Conservation (phyloP, 176 grass and related monocot genomes). For the Bromus sterilis region DNA sequence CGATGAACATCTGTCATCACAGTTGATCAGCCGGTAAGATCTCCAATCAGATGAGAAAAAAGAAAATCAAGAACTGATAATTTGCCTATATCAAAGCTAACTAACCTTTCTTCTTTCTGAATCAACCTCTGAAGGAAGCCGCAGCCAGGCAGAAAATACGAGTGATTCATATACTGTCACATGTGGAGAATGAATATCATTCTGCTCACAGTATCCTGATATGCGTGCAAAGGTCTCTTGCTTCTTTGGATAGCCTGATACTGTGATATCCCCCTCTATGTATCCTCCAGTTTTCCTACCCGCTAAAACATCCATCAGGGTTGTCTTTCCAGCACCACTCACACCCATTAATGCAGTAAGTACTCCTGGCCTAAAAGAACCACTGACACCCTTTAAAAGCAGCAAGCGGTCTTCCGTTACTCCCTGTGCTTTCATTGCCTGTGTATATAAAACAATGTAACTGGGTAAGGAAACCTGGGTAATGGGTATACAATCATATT, state of each 20-base stretch:
- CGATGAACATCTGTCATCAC: constrained; percentile 62
- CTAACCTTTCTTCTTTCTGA: constrained; percentile 53
- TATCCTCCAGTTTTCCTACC: constrained; percentile 78
- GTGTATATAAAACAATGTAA: background rate
- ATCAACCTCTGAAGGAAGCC: constrained; percentile 49
- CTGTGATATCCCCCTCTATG: constrained; percentile 64
- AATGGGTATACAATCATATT: background rate
- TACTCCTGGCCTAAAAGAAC: constrained; percentile 87
- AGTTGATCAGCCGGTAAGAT: constrained; percentile 6
- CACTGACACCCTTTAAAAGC: constrained; percentile 67
- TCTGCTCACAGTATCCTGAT: constrained; percentile 90
- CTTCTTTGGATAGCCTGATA: constrained; percentile 75
- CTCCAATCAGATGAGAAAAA: background rate
- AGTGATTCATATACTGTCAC: constrained; percentile 76
- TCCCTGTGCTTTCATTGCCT: constrained; percentile 88
- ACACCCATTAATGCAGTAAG: constrained; percentile 82
- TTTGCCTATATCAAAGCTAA: constrained; percentile 11
- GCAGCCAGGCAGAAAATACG: constrained; percentile 74
- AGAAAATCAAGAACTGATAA: background rate
- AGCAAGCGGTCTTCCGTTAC: constrained; percentile 46
- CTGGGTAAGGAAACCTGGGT: background rate
- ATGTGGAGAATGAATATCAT: constrained; percentile 86
- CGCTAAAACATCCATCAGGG: constrained; percentile 82
- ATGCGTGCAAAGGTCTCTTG: constrained; percentile 86
- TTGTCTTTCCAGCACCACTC: constrained; percentile 83